Evolutionary conservation across 176 grass and related monocot genomes (phyloP), one percentile per base, ranked within the genome.

Genomic region (Tillandsia leiboldiana): DNA sequence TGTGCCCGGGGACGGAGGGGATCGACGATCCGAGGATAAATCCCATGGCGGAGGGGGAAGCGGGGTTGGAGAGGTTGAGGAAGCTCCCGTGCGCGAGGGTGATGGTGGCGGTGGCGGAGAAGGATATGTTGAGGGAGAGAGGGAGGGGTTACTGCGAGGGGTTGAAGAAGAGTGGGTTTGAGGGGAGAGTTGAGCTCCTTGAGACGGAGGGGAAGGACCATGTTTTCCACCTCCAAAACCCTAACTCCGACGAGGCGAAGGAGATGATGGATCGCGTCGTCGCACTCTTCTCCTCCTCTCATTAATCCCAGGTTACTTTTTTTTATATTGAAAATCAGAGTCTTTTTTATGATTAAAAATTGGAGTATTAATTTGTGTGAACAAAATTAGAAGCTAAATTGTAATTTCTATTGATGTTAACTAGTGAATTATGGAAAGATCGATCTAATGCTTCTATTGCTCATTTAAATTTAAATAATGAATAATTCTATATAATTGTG

Each of bases 1-100:
- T 86, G 23, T 91, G 66, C 52, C 82, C 80, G 0, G n/a, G 26
- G 0, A 75, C 0, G 14, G 49, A 10, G 7, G 80, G 82, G 15
- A 50, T 75, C 3, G 90, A 87, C n/a, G 81, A 95, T 17, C 78
- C 75, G 12, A 54, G 54, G 50, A 70, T 96, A 8, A 91, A 96
- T 9, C 91, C 85, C 29, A 12, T 86, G 69, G 80, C 80, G 1
- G 53, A 73, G 23, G 28, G 26, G 53, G 54, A 53, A 42, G 28
- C 10, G 42, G 23, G 66, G 17, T 20, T 73, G 20, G 17, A 50
- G 54, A 12, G 66, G 17, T 47, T 73, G 20, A 11, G 24, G 54
- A 12, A 10, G 17, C 17, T 73, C 18, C 71, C 71, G 17, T 62
- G 53, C 42, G 15, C 12, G 56, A 42, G 22, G 33, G 71, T 73